These are phyloP conservation scores for Colletotrichum sp. DNA, from an alignment of 2,329 filamentous ascomycete species.

Conservation along the genomic window DNA sequence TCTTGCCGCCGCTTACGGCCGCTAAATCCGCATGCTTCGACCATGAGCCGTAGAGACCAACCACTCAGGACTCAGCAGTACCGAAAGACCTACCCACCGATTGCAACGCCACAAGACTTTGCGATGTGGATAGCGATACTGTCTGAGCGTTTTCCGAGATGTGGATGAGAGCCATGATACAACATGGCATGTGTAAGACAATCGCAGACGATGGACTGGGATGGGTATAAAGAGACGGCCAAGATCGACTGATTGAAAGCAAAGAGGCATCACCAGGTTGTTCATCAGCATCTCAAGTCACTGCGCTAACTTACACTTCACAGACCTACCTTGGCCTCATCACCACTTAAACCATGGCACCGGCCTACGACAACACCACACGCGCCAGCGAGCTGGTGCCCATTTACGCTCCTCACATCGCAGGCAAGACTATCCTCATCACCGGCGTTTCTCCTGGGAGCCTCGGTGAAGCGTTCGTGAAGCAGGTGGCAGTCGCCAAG, in stretches of 20 bases:
- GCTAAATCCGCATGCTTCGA: neutral
- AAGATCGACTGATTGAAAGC: neutral
- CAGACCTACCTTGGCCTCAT: neutral
- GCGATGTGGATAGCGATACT: neutral
- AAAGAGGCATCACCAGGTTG: neutral
- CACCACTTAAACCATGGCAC: neutral
- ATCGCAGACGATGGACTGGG: neutral
- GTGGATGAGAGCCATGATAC: neutral
- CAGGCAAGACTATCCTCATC: slow-evolving; percentile 41
- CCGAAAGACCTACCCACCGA: rapidly evolving
- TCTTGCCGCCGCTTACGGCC: neutral
- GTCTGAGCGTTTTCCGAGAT: neutral
- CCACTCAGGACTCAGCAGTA: rapidly evolving
- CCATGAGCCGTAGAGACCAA: neutral
- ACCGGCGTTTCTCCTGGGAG: slow-evolving; percentile 45
- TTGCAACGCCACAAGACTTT: neutral
- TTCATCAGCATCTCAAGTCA: neutral
- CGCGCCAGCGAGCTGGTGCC: slow-evolving; percentile 30
- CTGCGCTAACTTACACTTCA: neutral
- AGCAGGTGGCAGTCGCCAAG: slow-evolving; percentile 37
- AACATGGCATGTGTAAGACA: neutral
- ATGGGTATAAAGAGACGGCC: neutral
- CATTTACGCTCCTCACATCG: slow-evolving; percentile 34
- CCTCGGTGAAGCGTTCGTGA: slow-evolving; percentile 41
- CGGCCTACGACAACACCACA: slow-evolving; percentile 7